phyloP scores from a whole-genome alignment of 1,139 yeast genomes.

The Scheffersomyces segobiensis region DNA sequence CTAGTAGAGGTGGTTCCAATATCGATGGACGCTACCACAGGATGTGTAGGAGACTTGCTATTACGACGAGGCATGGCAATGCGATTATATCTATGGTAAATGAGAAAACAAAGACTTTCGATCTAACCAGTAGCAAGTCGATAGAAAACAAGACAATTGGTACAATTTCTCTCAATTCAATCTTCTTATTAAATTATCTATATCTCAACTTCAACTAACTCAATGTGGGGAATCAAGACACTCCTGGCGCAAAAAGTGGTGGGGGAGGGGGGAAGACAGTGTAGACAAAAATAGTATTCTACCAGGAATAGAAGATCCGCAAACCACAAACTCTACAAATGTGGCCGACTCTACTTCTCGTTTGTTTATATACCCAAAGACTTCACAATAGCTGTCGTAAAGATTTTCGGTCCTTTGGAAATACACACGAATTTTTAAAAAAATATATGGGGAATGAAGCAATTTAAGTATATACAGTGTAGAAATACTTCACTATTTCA shows the following conservation, averaged over 20 bases:
- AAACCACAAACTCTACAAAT: neutral
- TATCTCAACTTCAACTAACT: neutral
- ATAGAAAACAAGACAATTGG: neutral
- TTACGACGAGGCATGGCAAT: slow-evolving; percentile 40
- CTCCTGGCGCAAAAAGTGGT: too few relatives aligned
- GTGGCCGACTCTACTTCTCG: neutral
- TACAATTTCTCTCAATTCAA: neutral
- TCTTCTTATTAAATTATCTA: neutral
- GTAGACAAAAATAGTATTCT: neutral
- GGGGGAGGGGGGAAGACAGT: too few relatives aligned
- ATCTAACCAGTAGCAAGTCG: neutral
- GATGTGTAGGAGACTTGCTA: slow-evolving; percentile 39
- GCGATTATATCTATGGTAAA: neutral
- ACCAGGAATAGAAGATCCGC: neutral
- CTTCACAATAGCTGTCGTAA: neutral
- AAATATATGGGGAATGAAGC: neutral
- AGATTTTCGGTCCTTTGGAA: neutral
- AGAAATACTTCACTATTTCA: too few relatives aligned
- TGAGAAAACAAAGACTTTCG: neutral
- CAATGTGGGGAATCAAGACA: neutral
- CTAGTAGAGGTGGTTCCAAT: slow-evolving; percentile 96
- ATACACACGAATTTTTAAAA: neutral
- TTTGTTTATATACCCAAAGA: neutral
- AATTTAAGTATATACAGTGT: neutral
- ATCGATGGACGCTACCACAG: slow-evolving; percentile 74